Evolutionary conservation across 371 early-diverging fungal genomes (phyloP), one percentile per base, ranked within the genome.

Genomic region (Saksenaea oblongispora): DNA sequence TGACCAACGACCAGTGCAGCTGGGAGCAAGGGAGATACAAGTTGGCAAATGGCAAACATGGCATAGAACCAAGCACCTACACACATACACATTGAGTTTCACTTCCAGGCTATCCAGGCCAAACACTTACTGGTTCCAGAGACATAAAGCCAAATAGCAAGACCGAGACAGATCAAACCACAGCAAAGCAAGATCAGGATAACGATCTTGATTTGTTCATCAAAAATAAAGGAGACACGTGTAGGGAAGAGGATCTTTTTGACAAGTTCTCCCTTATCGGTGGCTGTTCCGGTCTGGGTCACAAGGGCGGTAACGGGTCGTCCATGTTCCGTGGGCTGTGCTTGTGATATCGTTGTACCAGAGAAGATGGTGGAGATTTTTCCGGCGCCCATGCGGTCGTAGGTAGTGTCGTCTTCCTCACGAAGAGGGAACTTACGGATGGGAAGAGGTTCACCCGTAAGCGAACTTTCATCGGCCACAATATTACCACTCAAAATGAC

Each of bases 191-290:
- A 68, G 47, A 89, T 79, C n/a, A 79, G 67, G 54, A 88, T 81
- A 8, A 88, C 88, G 42, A 89, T 72, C 72, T 87, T 88, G 62
- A 89, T 79, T 54, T 89, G 90, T 59, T 88, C 88, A 62, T 79
- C 78, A 65, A 89, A 89, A 35, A 88, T 79, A 66, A 88, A 89
- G 1, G 81, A 82, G 18, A 89, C 80, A 39, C 78, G 76, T 27
- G 68, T 79, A 28, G 91, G 89, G 67, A 84, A 89, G 1, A 91
- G 68, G 60, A 95, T 92, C 71, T 87, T 89, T 67, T 86, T 85
- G 41, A 95, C 79, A 3, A 94, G 74, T 58, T 84, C 78, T 44
- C 95, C 95, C 65, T 89, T 89, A 41, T 87, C 78, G 35, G 94
- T 92, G 14, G 76, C 63, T 54, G 89, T 89, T 22, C 93, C 93